Base-by-base conservation (phyloP, 2,329 filamentous ascomycete species). In the Daldinia sp. region DNA sequence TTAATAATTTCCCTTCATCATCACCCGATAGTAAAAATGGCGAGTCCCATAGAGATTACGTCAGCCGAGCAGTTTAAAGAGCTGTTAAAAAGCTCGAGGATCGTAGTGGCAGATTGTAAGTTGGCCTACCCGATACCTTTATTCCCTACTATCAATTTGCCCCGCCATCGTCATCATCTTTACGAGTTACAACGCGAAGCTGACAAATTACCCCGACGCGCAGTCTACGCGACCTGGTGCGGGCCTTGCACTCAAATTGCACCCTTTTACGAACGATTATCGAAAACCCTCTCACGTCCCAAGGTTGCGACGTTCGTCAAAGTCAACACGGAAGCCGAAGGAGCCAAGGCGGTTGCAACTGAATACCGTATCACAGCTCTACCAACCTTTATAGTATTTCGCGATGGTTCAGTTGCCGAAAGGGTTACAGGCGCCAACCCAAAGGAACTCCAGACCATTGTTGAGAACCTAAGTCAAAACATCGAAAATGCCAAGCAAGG, bases 311-410 rank as follows among this genome's bases (percentile, higher is more conserved):
- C 89, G 30, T 97, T 98, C 76, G 87, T 88, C 76, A 97, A 95
- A 81, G 85, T 97, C 80, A 89, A 98, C 82, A 90, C 87, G 63
- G 93, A 97, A 70, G 78, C 84, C 51, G 90, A 95, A 75, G 68
- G 68, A 34, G 55, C 65, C 53, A 82, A 87, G 72, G 87, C 92
- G 34, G 86, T 98, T 66, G 87, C 91, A 13, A 75, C 85, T 63
- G 86, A 88, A 69, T 95, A 96, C 79, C 82, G 82, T 67, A 83
- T 98, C 73, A 88, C 87, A 17, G 85, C 87, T 78, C 88, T 94
- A 74, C 95, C 95, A 7, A 96, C 94, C n/a, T 97, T 98, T 77
- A 85, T 98, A 73, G 85, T 97, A 72, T 96, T 92, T 81, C 90
- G 90, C 71, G 85, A 90, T 73, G 90, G 88, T 70, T 82, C 87